Evolutionary conservation across 345 rosid genomes (phyloP), one percentile per base, ranked within the genome.

Genomic region (Adansonia digitata): DNA sequence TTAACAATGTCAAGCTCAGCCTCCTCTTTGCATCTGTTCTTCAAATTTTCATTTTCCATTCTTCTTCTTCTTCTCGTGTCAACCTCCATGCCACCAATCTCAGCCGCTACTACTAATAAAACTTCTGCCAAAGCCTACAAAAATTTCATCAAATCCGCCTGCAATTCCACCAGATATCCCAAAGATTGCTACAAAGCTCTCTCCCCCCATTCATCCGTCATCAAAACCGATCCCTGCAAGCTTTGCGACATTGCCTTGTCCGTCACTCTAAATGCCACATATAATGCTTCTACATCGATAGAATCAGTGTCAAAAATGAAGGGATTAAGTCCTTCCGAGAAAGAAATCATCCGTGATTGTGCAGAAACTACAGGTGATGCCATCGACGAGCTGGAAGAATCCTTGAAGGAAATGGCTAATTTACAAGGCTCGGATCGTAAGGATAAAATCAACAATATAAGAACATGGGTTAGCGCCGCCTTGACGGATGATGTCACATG

Each of bases 391-490:
- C 86, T 94, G 26, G 81, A 79, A 71, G 74, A 87, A 39, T 86
- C 94, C 1, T 18, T 83, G 69, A 49, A 71, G 24, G 85, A 75
- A 69, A 43, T 90, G 86, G 80, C 56, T 4, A 27, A n/a, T 27
- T 22, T 81, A 4, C 40, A 52, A 9, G 75, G 82, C 34, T 45
- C 69, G 0, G 68, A 74, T 3, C 11, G 53, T 67, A 75, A 72
- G 69, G 78, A 84, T 12, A 34, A 29, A 57, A 61, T 88, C 42
- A 60, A 51, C 6, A 82, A 85, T 62, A 72, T 86, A 9, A 71
- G 78, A 81, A 89, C 94, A 0, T 94, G 92, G 90, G 80, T 85
- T 4, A 94, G 98, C 75, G 87, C 93, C 0, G 93, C 91, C 1
- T 75, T 89, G 46, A 92, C 73, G 5, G 18, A 48, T n/a, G 73